These are phyloP conservation scores for Excoecaria agallocha DNA, from an alignment of 345 rosid genomes.

Conservation along the genomic window DNA sequence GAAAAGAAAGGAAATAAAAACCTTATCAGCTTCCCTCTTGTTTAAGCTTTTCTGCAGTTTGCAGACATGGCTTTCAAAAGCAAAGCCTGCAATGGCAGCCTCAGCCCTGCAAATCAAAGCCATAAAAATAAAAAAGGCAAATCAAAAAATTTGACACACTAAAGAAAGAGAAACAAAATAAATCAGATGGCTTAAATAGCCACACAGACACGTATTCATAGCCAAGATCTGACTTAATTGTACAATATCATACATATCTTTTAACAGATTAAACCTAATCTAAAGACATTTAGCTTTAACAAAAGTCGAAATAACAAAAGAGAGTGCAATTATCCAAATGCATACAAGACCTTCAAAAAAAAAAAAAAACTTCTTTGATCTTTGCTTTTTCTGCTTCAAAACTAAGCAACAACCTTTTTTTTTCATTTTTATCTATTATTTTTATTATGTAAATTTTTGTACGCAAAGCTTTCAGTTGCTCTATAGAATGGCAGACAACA, in stretches of 20 bases:
- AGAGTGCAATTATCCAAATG: not conserved
- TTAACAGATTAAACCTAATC: slow-evolving; percentile 5
- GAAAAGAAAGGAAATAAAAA: not conserved
- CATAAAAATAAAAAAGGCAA: slow-evolving; percentile 23
- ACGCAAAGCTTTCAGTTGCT: slow-evolving; percentile 31
- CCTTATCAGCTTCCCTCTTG: slow-evolving; percentile 33
- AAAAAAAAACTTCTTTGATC: slow-evolving; percentile 21
- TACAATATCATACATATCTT: not conserved
- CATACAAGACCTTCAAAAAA: not conserved
- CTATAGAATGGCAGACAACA: slow-evolving; percentile 41
- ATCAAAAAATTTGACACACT: not conserved
- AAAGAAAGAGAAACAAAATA: slow-evolving; percentile 3
- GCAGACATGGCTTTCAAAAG: slow-evolving; percentile 49
- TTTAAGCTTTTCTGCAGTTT: slow-evolving; percentile 53
- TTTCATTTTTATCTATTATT: not conserved
- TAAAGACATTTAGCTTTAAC: slow-evolving; percentile 31
- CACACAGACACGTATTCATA: slow-evolving; percentile 8
- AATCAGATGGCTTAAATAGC: slow-evolving; percentile 15
- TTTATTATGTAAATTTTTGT: not conserved
- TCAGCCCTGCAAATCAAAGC: slow-evolving; percentile 35
- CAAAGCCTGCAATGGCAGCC: slow-evolving; percentile 61
- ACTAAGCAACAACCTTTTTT: slow-evolving; percentile 21
- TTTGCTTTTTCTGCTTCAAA: slow-evolving; percentile 24
- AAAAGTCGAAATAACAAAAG: slow-evolving; percentile 18
- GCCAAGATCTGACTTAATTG: slow-evolving; percentile 11